phyloP scores from a whole-genome alignment of 1,139 yeast species.

The Pichia sp. region DNA sequence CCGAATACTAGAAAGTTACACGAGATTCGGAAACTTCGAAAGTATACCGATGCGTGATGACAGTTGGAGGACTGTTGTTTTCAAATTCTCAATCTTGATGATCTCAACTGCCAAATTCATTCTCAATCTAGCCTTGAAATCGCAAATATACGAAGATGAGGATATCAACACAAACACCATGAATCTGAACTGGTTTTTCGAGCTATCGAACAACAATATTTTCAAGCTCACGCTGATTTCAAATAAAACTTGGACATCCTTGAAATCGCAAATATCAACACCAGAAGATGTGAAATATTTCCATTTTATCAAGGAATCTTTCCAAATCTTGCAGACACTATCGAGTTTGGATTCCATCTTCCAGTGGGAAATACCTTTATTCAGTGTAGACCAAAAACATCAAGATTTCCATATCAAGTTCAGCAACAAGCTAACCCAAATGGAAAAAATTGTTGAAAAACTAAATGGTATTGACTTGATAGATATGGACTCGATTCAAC shows the following conservation, averaged over 20 bases:
- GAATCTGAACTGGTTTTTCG: conserved; percentile 36
- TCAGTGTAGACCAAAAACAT: not conserved
- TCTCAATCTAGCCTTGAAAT: conserved; percentile 44
- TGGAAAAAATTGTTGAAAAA: conserved; percentile 4
- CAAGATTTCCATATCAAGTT: conserved; percentile 4
- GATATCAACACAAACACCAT: conserved; percentile 63
- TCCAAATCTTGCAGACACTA: conserved; percentile 11
- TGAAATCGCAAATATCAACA: not conserved
- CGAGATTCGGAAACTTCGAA: conserved; percentile 3
- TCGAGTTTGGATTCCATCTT: conserved; percentile 9
- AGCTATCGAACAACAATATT: conserved; percentile 11
- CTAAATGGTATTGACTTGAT: not conserved
- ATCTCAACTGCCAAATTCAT: conserved; percentile 50
- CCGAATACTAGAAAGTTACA: conserved; percentile 6
- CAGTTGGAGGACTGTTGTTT: conserved; percentile 30
- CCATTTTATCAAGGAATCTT: conserved; percentile 12
- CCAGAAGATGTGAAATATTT: not conserved
- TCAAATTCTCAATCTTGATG: conserved; percentile 38
- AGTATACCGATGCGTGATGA: conserved; percentile 1
- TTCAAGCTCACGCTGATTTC: conserved; percentile 6
- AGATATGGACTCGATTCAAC: conserved; percentile 20
- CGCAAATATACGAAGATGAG: conserved; percentile 70
- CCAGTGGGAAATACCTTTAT: conserved; percentile 12
- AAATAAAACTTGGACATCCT: conserved; percentile 4
- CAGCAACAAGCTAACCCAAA: conserved; percentile 1